These are phyloP conservation scores for Clarireedia paspali DNA, from an alignment of 2,329 filamentous ascomycete genomes.

Conservation along the genomic window DNA sequence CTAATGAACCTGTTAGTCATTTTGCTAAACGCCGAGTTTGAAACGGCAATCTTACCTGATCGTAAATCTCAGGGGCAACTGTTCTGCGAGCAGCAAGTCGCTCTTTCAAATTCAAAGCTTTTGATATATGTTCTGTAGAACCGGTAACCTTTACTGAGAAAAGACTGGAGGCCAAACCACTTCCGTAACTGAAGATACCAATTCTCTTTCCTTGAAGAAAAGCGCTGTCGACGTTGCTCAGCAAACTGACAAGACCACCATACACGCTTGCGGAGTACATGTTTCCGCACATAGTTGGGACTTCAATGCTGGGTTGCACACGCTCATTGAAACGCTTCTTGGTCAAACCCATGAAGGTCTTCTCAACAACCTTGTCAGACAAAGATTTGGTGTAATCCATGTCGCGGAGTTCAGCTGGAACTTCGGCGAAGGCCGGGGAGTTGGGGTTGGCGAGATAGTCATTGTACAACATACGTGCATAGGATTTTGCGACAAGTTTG, in stretches of 20 bases:
- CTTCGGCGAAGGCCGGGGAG: slow-evolving; percentile 61
- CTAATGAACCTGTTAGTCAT: slow-evolving; percentile 34
- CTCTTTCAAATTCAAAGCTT: slow-evolving; percentile 62
- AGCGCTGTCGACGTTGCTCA: slow-evolving; percentile 50
- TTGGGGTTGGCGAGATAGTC: slow-evolving; percentile 69
- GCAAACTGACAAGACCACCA: slow-evolving; percentile 44
- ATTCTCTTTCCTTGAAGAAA: slow-evolving; percentile 46
- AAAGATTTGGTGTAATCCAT: slow-evolving; percentile 74
- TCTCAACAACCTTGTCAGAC: slow-evolving; percentile 75
- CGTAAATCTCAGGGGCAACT: slow-evolving; percentile 65
- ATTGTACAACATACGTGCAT: slow-evolving; percentile 76
- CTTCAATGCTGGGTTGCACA: slow-evolving; percentile 64
- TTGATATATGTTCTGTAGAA: slow-evolving; percentile 58
- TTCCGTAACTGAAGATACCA: slow-evolving; percentile 60
- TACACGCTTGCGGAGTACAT: slow-evolving; percentile 57
- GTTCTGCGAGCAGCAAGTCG: slow-evolving; percentile 58
- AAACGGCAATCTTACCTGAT: slow-evolving; percentile 49
- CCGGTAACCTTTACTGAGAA: slow-evolving; percentile 67
- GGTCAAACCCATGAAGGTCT: slow-evolving; percentile 75
- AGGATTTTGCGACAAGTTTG: slow-evolving; percentile 82
- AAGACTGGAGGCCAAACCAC: slow-evolving; percentile 61
- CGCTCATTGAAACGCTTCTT: slow-evolving; percentile 81
- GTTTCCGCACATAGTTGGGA: slow-evolving; percentile 66
- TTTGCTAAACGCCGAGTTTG: background rate
- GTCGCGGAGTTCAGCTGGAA: slow-evolving; percentile 67